A percentile compares a stretch with the other conserved stretches of the same genome.
Conservation (phyloP, 78 protist genomes). For the Salpingoeca rosetta region DNA sequence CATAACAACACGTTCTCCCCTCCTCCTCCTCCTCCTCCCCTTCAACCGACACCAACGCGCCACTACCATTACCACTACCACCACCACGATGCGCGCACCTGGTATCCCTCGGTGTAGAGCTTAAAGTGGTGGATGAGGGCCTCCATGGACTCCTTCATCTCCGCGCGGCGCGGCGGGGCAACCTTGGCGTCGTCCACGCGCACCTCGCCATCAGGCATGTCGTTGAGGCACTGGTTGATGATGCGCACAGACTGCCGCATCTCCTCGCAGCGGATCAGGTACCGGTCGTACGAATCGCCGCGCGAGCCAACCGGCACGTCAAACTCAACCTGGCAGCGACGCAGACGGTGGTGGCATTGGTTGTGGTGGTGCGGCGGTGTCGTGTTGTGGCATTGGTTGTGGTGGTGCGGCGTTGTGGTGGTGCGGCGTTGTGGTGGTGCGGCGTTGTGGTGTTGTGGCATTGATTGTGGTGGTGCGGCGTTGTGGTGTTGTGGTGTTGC, state of each 20-base stretch:
- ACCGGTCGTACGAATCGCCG: slow-evolving; percentile 61
- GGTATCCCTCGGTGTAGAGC: slow-evolving; percentile 47
- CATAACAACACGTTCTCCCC: neutral
- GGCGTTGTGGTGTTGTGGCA: too few relatives aligned
- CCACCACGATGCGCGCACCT: slow-evolving; percentile 12
- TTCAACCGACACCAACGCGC: too few relatives aligned
- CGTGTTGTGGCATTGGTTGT: too few relatives aligned
- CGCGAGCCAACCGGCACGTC: slow-evolving; percentile 36
- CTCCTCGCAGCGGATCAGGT: slow-evolving; percentile 49
- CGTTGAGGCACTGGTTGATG: slow-evolving; percentile 42
- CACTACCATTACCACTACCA: too few relatives aligned
- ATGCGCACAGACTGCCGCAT: slow-evolving; percentile 46
- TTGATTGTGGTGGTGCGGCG: too few relatives aligned
- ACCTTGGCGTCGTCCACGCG: slow-evolving; percentile 42
- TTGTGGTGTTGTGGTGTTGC: too few relatives aligned
- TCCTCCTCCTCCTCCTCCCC: too few relatives aligned
- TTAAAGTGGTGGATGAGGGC: slow-evolving; percentile 53
- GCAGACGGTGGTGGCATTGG: neutral
- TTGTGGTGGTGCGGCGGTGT: too few relatives aligned
- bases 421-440: too few relatives aligned
- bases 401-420: too few relatives aligned
- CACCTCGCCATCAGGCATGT: slow-evolving; percentile 42
- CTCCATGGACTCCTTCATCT: slow-evolving; percentile 46
- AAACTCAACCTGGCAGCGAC: slow-evolving; percentile 2
- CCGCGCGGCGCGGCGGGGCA: slow-evolving; percentile 41